Evolutionary conservation across 305 asterid genomes (phyloP), one percentile per base, ranked within the genome.

Genomic region (Caryopteris hybrid): DNA sequence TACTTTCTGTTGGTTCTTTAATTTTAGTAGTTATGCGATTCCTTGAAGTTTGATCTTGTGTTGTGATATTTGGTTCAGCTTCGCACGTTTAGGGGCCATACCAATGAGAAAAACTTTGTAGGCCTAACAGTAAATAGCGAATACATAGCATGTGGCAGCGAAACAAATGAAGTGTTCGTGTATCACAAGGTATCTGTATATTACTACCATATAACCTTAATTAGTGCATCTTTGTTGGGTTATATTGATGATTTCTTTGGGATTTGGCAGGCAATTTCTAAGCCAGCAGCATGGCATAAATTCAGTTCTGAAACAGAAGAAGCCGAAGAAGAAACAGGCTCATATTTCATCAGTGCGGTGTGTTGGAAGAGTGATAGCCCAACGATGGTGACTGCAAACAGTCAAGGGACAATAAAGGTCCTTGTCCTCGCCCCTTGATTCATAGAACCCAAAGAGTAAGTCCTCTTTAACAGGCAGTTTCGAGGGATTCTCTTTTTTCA

Each of bases 281-380:
- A 78, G 75, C 95, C 96, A 6, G 94, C 96, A 47, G 91, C 92
- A 47, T 52, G 84, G 71, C 92, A 89, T 72, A 85, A 70, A 63
- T 92, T 92, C 70, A 77, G 76, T 67, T 75, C 85, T 0, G 93
- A 85, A 34, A 53, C 71, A 25, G 85, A 85, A 25, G 91, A 86
- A 31, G 76, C 61, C 0, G 84, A 74, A 53, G 94, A 78, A 72
- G 88, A 85, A 14, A 18, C 72, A 17, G 80, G 91, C 41, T 80
- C 95, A 3, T 86, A 83, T 76, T 92, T 88, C 87, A 90, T 88
- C 16, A 86, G 97, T 69, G 95, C 96, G 0, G 97, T 89, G 66
- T 87, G 98, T 74, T 92, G 98, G 98, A 92, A 84, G 83, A 82
- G 87, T 36, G 94, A 90, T 67, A 76, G 93, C 77, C 85, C 96